These are phyloP conservation scores for Pulveroboletus sp. DNA, from an alignment of 768 basidiomycete genomes.

Conservation along the genomic window DNA sequence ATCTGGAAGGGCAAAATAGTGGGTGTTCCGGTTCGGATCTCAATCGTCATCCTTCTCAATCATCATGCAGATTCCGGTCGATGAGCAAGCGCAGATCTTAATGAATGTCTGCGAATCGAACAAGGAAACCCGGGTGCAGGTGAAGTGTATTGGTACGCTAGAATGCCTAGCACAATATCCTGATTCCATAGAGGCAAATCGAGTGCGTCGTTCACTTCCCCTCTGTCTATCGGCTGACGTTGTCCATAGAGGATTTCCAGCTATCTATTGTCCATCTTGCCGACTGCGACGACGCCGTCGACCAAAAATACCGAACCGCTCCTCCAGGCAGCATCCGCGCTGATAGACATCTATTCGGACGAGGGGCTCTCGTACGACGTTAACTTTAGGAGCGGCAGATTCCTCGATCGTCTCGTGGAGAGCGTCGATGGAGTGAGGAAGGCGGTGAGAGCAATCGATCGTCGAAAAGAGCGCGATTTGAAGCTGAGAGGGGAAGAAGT, in stretches of 20 bases:
- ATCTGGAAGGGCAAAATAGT: constrained; percentile 71
- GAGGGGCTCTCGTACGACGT: constrained; percentile 75
- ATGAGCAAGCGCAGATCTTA: constrained; percentile 59
- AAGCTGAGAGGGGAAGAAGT: constrained; percentile 70
- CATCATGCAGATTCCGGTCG: constrained; percentile 46
- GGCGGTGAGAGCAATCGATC: constrained; percentile 61
- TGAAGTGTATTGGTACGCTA: constrained; percentile 82
- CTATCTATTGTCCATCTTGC: constrained; percentile 64
- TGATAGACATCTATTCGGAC: constrained; percentile 93
- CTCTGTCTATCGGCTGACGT: background rate
- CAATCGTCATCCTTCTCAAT: constrained; percentile 6
- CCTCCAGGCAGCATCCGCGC: constrained; percentile 73
- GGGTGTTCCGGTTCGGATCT: constrained; percentile 12
- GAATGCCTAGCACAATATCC: constrained; percentile 77
- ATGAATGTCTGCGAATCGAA: constrained; percentile 61
- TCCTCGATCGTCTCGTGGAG: constrained; percentile 50
- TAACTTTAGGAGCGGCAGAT: constrained; percentile 67
- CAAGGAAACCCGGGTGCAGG: constrained; percentile 51
- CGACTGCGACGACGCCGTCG: constrained; percentile 37
- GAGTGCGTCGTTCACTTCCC: constrained; percentile 26
- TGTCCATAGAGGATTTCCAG: constrained; percentile 52
- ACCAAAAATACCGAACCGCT: constrained; percentile 59
- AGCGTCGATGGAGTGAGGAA: constrained; percentile 61
- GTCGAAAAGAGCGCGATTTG: constrained; percentile 61
- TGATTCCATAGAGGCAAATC: constrained; percentile 54